Evolutionary conservation across 2,329 filamentous ascomycete genomes (phyloP).

Genomic region (Gnomoniopsis smithogilvyi): DNA sequence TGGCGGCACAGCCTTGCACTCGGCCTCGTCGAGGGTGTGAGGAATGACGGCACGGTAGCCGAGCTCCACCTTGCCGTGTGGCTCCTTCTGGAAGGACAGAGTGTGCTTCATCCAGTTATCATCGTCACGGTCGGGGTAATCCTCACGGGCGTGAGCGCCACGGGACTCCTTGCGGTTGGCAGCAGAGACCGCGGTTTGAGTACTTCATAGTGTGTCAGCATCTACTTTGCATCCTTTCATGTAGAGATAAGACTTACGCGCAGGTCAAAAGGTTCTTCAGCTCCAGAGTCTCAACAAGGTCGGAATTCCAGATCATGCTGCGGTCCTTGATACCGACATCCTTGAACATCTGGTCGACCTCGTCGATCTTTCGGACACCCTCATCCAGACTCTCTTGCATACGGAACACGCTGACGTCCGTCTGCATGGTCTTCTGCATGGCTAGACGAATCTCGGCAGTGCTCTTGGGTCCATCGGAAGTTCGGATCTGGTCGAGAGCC

Average conservation of each 20-base stretch:
- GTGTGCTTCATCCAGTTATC: slow-evolving; percentile 99
- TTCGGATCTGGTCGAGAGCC: slow-evolving; percentile 82
- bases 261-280: slow-evolving; percentile 93
- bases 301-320: slow-evolving; percentile 99
- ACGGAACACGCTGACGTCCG: slow-evolving; percentile 93
- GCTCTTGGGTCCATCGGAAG: slow-evolving; percentile 76
- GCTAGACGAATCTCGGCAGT: slow-evolving; percentile 84
- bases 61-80: slow-evolving; percentile 83
- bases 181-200: slow-evolving; percentile 87
- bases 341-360: slow-evolving; percentile 76
- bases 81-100: slow-evolving; percentile 89
- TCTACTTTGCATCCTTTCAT: slow-evolving; percentile 3
- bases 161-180: slow-evolving; percentile 96
- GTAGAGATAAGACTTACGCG: slow-evolving; percentile 63
- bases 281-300: slow-evolving; percentile 94
- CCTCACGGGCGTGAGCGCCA: slow-evolving; percentile 95
- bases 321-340: slow-evolving; percentile 95
- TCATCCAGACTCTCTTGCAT: slow-evolving; percentile 92
- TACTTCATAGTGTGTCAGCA: slow-evolving; percentile 40
- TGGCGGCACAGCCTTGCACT: slow-evolving; percentile 94
- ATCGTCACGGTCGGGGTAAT: slow-evolving; percentile 93
- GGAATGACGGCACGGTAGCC: slow-evolving; percentile 80
- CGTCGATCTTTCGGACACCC: slow-evolving; percentile 82
- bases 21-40: slow-evolving; percentile 85
- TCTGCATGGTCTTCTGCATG: slow-evolving; percentile 99